Conservation (phyloP, 2,329 filamentous ascomycete species). For the Sporothrix phasma region DNA sequence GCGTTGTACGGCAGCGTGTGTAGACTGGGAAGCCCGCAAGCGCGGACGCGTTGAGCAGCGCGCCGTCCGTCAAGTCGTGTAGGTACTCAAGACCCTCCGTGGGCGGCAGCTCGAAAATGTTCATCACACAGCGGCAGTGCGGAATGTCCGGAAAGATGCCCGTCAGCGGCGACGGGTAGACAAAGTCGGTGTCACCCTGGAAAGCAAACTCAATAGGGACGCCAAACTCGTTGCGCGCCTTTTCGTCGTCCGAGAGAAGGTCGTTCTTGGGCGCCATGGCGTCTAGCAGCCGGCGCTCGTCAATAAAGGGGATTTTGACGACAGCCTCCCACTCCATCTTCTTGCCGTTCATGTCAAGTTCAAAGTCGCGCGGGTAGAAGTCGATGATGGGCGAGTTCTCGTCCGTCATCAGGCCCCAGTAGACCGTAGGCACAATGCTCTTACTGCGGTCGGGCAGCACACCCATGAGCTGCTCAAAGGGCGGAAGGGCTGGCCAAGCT, state of each 20-base stretch:
- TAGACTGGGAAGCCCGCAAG: constrained; percentile 82
- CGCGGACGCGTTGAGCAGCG: constrained; percentile 70
- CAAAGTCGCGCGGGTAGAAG: constrained; percentile 95
- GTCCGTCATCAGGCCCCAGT: constrained; percentile 88
- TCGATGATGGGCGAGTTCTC: constrained; percentile 87
- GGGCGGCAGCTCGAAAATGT: constrained; percentile 88
- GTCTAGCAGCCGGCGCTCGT: constrained; percentile 71
- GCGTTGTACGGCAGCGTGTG: constrained; percentile 78
- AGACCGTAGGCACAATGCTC: constrained; percentile 79
- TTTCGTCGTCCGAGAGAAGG: constrained; percentile 67
- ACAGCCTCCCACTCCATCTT: constrained; percentile 99
- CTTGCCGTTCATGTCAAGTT: constrained; percentile 98
- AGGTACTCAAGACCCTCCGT: constrained; percentile 83
- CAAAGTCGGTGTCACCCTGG: constrained; percentile 63
- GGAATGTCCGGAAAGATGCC: constrained; percentile 84
- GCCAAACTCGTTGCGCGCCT: constrained; percentile 77
- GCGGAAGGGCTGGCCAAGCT: constrained; percentile 86
- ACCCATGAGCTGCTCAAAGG: constrained; percentile 96
- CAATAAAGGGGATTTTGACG: constrained; percentile 97
- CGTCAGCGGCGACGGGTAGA: constrained; percentile 77
- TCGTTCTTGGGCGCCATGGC: constrained; percentile 83
- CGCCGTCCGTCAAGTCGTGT: constrained; percentile 73
- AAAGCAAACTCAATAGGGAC: constrained; percentile 91
- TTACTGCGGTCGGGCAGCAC: constrained; percentile 96
- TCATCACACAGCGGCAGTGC: constrained; percentile 85